A percentile compares a stretch with the other conserved stretches of the same genome.
Conservation (phyloP, 1,284 basidiomycete genomes). For the Peniophora sp. region DNA sequence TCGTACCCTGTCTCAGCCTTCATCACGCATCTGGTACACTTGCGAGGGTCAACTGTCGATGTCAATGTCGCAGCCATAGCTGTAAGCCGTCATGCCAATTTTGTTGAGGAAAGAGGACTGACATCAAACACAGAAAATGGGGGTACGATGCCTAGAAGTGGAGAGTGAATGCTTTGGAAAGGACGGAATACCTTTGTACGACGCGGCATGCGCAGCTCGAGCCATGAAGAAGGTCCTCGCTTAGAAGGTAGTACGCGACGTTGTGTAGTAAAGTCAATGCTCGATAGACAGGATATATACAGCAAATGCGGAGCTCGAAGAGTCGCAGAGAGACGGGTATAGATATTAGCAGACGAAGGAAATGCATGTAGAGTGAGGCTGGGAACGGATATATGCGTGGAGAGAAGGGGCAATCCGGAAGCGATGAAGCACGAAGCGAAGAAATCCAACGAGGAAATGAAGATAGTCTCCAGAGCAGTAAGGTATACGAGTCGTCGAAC, state of each 20-base stretch:
- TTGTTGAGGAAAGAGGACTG: conserved; percentile 6
- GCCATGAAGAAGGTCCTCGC: conserved; percentile 40
- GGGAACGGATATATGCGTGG: too few relatives aligned
- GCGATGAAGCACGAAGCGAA: too few relatives aligned
- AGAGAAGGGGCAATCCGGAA: too few relatives aligned
- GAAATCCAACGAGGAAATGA: too few relatives aligned
- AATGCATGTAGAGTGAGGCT: too few relatives aligned
- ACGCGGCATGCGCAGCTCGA: conserved; percentile 38
- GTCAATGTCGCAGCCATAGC: conserved; percentile 56
- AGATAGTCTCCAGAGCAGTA: too few relatives aligned
- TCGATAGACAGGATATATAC: too few relatives aligned
- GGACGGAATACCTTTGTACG: conserved; percentile 34
- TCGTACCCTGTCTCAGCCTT: conserved; percentile 65
- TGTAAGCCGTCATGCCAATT: conserved; percentile 34
- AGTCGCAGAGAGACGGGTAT: too few relatives aligned
- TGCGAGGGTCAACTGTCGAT: conserved; percentile 52
- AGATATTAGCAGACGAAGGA: too few relatives aligned
- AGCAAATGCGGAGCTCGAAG: too few relatives aligned
- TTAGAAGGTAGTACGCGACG: neutral
- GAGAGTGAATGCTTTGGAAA: conserved; percentile 14
- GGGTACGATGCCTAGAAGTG: conserved; percentile 52
- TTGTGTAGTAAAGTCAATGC: too few relatives aligned
- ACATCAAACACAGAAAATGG: conserved; percentile 36
- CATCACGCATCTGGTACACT: conserved; percentile 79
- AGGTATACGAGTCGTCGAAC: too few relatives aligned